Evolutionary conservation across 768 basidiomycete species (phyloP).

Genomic region (Hydnum rufescens): DNA sequence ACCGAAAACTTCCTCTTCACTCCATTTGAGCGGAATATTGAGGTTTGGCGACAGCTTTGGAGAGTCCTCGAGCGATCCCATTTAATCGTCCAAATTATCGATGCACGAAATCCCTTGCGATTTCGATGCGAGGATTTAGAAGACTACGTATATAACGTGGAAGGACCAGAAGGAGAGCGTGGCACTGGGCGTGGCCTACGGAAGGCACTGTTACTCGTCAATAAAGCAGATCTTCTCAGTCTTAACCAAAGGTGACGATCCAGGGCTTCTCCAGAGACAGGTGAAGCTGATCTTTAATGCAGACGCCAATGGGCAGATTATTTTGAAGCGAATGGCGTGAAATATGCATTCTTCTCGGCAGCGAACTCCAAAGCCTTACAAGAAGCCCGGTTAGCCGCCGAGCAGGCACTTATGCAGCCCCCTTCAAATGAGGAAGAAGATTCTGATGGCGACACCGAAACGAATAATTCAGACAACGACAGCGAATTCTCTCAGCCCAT

Average conservation of each 20-base stretch:
- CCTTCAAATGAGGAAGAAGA: slow-evolving; percentile 19
- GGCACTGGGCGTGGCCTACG: slow-evolving; percentile 55
- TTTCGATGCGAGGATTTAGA: slow-evolving; percentile 90
- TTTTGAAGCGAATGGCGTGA: slow-evolving; percentile 53
- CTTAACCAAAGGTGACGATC: slow-evolving; percentile 50
- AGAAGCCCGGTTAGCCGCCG: slow-evolving; percentile 32
- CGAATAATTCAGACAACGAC: slow-evolving; percentile 10
- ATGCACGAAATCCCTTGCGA: slow-evolving; percentile 81
- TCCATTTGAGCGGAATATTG: slow-evolving; percentile 91
- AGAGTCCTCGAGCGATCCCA: slow-evolving; percentile 89
- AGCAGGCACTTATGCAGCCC: slow-evolving; percentile 13
- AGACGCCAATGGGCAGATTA: slow-evolving; percentile 84
- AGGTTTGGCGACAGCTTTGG: slow-evolving; percentile 99
- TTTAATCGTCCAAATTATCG: slow-evolving; percentile 86
- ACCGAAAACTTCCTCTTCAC: slow-evolving; percentile 74
- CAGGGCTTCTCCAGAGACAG: neutral
- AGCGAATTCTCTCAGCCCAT: neutral
- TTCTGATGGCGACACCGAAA: slow-evolving; percentile 13
- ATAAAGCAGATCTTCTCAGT: slow-evolving; percentile 88
- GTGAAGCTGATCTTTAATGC: neutral
- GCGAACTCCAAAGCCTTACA: slow-evolving; percentile 73
- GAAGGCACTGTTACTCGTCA: slow-evolving; percentile 67
- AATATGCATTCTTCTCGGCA: slow-evolving; percentile 88
- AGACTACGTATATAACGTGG: slow-evolving; percentile 64
- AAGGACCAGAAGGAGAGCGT: slow-evolving; percentile 60